phyloP scores from a whole-genome alignment of 768 basidiomycete species.

The Pleurotus platypus region DNA sequence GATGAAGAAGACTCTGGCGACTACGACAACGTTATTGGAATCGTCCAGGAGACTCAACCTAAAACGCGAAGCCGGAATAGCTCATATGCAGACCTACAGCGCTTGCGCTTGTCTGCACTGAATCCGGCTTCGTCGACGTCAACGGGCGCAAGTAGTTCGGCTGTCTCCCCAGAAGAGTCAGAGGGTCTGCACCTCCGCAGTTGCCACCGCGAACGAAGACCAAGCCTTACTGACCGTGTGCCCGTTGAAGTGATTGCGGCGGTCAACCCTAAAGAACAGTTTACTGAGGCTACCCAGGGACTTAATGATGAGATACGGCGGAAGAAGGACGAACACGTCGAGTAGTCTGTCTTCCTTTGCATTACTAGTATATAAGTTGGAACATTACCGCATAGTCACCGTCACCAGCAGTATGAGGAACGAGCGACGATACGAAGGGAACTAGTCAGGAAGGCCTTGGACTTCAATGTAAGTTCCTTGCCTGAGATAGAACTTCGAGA shows the following conservation, averaged over 20 bases:
- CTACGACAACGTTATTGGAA: slow-evolving; percentile 83
- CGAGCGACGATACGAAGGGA: background rate
- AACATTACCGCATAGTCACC: slow-evolving; percentile 1
- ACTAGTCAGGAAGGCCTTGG: slow-evolving; percentile 3
- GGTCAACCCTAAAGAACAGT: slow-evolving; percentile 53
- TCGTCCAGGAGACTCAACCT: slow-evolving; percentile 51
- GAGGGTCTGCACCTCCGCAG: slow-evolving; percentile 42
- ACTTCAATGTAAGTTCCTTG: slow-evolving; percentile 6
- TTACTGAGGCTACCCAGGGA: slow-evolving; percentile 60
- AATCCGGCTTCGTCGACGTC: background rate
- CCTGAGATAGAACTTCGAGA: slow-evolving; percentile 7
- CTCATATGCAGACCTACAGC: slow-evolving; percentile 82
- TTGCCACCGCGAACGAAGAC: slow-evolving; percentile 49
- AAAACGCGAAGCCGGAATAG: slow-evolving; percentile 59
- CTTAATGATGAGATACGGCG: slow-evolving; percentile 62
- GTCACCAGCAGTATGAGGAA: background rate
- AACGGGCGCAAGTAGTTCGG: background rate
- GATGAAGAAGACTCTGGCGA: slow-evolving; percentile 90
- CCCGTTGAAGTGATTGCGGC: slow-evolving; percentile 60
- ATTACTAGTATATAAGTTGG: slow-evolving; percentile 17
- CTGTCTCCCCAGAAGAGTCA: slow-evolving; percentile 22
- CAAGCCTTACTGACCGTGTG: slow-evolving; percentile 64
- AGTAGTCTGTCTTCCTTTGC: slow-evolving; percentile 12
- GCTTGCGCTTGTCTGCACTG: slow-evolving; percentile 43
- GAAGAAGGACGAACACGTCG: slow-evolving; percentile 21